Conservation (phyloP, 2,329 filamentous ascomycete species). For the Apiospora phragmitis region DNA sequence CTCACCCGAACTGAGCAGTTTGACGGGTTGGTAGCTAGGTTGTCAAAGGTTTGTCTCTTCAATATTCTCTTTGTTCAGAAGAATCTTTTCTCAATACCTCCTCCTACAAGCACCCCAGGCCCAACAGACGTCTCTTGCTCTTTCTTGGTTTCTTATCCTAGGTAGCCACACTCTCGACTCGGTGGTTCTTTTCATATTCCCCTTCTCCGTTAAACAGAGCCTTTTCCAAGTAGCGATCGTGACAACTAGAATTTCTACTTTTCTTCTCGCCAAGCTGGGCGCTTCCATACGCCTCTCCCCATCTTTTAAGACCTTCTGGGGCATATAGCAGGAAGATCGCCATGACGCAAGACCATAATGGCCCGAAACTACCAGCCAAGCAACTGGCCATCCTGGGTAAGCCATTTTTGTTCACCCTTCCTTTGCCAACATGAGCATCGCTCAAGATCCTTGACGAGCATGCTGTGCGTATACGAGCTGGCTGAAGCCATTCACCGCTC, state of each 20-base stretch:
- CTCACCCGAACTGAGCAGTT: background rate
- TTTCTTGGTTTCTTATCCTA: too few relatives aligned
- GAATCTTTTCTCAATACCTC: background rate
- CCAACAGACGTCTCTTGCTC: background rate
- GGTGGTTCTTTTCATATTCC: background rate
- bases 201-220: background rate
- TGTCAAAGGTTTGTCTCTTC: background rate
- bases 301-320: background rate
- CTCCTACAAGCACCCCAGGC: background rate
- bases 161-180: background rate
- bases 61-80: background rate
- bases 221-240: background rate
- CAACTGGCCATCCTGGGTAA: constrained; percentile 79
- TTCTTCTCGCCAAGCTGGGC: background rate
- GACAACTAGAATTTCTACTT: background rate
- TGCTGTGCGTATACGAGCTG: background rate
- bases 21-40: background rate
- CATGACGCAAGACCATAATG: constrained; percentile 26
- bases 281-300: background rate
- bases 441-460: background rate
- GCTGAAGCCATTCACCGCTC: background rate
- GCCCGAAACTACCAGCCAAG: constrained; percentile 69
- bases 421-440: background rate
- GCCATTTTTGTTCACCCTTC: constrained; percentile 27
- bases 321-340: background rate